phyloP scores from a whole-genome alignment of 1,284 basidiomycete species.

The Pholiota adiposa region DNA sequence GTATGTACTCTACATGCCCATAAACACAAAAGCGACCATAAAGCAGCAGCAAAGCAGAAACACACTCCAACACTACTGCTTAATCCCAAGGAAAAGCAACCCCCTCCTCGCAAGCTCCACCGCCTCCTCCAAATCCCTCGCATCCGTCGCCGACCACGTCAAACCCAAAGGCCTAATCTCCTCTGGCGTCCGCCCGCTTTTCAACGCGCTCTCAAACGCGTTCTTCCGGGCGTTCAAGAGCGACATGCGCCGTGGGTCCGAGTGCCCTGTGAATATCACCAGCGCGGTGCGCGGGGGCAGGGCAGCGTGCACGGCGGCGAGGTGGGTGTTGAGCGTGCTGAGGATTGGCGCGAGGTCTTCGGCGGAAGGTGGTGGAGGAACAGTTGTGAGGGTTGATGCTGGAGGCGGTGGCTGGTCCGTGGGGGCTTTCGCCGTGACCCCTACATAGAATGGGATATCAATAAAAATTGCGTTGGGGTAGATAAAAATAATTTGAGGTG shows the following conservation, averaged over 20 bases:
- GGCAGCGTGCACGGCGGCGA: constrained; percentile 64
- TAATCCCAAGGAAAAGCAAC: constrained; percentile 82
- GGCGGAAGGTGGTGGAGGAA: constrained; percentile 33
- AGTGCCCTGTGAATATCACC: constrained; percentile 85
- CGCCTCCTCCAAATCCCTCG: constrained; percentile 75
- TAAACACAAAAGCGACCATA: background rate
- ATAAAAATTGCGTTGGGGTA: background rate
- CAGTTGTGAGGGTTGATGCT: constrained; percentile 23
- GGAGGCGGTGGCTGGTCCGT: constrained; percentile 41
- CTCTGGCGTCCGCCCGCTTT: constrained; percentile 55
- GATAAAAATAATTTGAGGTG: background rate
- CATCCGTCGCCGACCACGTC: constrained; percentile 79
- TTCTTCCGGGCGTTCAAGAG: constrained; percentile 68
- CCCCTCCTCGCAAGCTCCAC: constrained; percentile 82
- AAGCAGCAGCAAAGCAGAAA: background rate
- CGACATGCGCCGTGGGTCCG: constrained; percentile 82
- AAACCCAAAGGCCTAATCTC: constrained; percentile 44
- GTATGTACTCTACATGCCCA: too few relatives aligned
- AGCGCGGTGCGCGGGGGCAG: constrained; percentile 82
- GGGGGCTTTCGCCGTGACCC: constrained; percentile 59
- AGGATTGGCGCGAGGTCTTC: constrained; percentile 45
- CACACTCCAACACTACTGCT: constrained; percentile 33
- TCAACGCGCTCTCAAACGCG: constrained; percentile 74
- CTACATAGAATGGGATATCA: constrained; percentile 34
- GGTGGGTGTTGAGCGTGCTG: constrained; percentile 58